Conservation (phyloP, 2,329 filamentous ascomycete genomes). For the Pestalotiopsis fici region DNA sequence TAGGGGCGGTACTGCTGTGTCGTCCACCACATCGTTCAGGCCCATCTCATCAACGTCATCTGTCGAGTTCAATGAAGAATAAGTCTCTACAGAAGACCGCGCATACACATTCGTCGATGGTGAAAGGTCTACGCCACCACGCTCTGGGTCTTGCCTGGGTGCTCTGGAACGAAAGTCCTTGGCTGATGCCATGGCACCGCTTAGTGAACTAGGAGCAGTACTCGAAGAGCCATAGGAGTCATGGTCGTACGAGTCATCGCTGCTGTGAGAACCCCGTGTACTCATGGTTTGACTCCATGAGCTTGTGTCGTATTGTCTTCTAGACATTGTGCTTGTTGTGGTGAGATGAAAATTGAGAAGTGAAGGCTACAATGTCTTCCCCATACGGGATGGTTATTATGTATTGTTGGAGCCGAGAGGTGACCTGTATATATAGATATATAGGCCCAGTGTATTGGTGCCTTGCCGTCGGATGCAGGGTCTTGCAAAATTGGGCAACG, state of each 20-base stretch:
- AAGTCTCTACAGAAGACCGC: slow-evolving; percentile 73
- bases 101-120: slow-evolving; percentile 44
- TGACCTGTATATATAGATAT: neutral
- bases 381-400: neutral
- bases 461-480: slow-evolving; percentile 20
- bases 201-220: slow-evolving; percentile 48
- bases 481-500: slow-evolving; percentile 20
- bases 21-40: slow-evolving; percentile 32
- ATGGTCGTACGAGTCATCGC: slow-evolving; percentile 44
- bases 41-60: slow-evolving; percentile 51
- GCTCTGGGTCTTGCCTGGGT: slow-evolving; percentile 18
- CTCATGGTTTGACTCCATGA: slow-evolving; percentile 36
- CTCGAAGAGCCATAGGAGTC: slow-evolving; percentile 48
- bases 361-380: neutral
- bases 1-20: slow-evolving; percentile 49
- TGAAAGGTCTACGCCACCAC: slow-evolving; percentile 35
- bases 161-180: slow-evolving; percentile 27
- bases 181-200: slow-evolving; percentile 40
- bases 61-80: slow-evolving; percentile 70
- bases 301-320: slow-evolving; percentile 31
- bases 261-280: slow-evolving; percentile 40
- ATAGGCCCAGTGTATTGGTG: neutral
- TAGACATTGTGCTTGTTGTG: slow-evolving; percentile 34
- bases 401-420: neutral
- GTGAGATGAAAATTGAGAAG: neutral